Evolutionary conservation across 192 early-diverging fungal genomes (phyloP).

Genomic region (Jimgerdemannia flammicorona): DNA sequence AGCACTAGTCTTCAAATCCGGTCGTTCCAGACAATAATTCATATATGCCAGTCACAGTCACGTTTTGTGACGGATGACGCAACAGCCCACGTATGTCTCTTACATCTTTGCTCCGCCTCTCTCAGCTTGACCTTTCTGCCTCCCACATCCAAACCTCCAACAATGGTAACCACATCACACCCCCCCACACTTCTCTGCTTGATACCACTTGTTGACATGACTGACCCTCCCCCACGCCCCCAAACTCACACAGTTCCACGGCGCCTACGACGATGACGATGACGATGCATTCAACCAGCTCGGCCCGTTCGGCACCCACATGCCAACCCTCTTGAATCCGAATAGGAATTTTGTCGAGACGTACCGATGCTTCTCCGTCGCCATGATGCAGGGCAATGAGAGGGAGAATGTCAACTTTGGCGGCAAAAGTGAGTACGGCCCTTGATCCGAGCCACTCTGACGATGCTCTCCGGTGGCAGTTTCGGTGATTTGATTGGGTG

Average conservation of each 20-base stretch:
- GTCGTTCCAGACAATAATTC: too few relatives aligned
- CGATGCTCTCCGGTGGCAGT: neutral
- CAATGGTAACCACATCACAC: neutral
- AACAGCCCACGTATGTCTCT: neutral
- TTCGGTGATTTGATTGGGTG: neutral
- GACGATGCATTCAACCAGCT: constrained; percentile 10
- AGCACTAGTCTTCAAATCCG: too few relatives aligned
- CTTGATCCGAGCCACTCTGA: too few relatives aligned
- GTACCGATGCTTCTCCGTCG: constrained; percentile 69
- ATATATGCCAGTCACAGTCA: too few relatives aligned
- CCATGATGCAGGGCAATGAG: constrained; percentile 73
- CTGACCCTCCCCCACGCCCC: neutral
- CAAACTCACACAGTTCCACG: neutral
- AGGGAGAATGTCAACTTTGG: constrained; percentile 71
- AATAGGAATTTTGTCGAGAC: constrained; percentile 44
- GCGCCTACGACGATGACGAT: constrained; percentile 30
- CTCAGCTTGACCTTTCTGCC: neutral
- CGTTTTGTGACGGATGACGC: too few relatives aligned
- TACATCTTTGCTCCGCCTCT: neutral
- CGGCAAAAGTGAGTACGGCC: constrained; percentile 65
- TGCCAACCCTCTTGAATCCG: constrained; percentile 21
- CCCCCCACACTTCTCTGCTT: neutral
- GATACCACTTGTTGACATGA: neutral
- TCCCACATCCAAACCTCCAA: neutral
- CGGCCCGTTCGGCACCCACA: constrained; percentile 7